phyloP scores from a whole-genome alignment of 352 stramenopile genomes.

The Pythium phragmiticola region DNA sequence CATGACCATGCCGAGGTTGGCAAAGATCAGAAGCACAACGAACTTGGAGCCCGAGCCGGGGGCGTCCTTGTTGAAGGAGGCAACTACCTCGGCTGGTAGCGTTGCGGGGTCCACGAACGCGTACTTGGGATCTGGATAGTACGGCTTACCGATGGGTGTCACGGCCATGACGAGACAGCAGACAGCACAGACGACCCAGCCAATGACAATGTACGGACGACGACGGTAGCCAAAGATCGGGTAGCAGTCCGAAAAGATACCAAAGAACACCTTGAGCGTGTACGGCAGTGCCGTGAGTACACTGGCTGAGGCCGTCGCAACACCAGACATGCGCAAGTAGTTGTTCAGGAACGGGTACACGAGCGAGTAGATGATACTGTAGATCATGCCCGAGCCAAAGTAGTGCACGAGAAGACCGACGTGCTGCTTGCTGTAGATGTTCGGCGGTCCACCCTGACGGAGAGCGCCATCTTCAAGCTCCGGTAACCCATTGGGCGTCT shows the following conservation, averaged over 20 bases:
- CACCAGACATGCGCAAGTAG: constrained; percentile 39
- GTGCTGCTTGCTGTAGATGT: constrained; percentile 36
- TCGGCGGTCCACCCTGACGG: constrained; percentile 29
- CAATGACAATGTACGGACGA: constrained; percentile 82
- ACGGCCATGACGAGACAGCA: constrained; percentile 32
- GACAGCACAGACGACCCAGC: constrained; percentile 36
- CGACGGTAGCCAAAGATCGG: constrained; percentile 81
- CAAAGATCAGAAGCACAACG: constrained; percentile 46
- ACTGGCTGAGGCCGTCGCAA: constrained; percentile 31
- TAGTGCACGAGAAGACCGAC: constrained; percentile 40
- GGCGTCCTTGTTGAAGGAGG: constrained; percentile 31
- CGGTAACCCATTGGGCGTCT: constrained; percentile 17
- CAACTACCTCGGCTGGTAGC: constrained; percentile 15
- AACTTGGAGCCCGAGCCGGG: constrained; percentile 31
- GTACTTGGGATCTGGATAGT: constrained; percentile 24
- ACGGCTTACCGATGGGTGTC: constrained; percentile 26
- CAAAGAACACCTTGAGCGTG: constrained; percentile 75
- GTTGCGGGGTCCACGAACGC: constrained; percentile 15
- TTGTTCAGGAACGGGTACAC: constrained; percentile 46
- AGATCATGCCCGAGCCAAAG: constrained; percentile 32
- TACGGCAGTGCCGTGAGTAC: constrained; percentile 50
- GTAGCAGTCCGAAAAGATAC: constrained; percentile 83
- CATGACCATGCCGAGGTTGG: constrained; percentile 59
- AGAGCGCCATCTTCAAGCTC: constrained; percentile 28
- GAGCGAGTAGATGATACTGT: constrained; percentile 30